These are phyloP conservation scores for Metarhizium brunneum DNA, from an alignment of 2,329 filamentous ascomycete genomes.

Conservation along the genomic window DNA sequence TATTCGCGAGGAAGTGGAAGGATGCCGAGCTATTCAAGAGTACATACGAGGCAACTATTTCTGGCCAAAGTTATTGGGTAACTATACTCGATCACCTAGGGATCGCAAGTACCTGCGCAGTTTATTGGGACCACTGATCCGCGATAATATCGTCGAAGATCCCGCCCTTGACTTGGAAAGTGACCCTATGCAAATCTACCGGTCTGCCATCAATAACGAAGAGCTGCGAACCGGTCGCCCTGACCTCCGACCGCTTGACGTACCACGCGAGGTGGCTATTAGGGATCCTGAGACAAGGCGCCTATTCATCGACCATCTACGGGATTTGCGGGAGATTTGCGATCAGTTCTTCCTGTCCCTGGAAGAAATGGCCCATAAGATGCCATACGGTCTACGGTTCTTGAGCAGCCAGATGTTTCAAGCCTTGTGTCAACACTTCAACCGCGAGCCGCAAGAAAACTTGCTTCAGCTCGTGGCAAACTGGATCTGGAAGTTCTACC, in stretches of 20 bases:
- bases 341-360: slow-evolving; percentile 79
- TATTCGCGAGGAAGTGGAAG: slow-evolving; percentile 76
- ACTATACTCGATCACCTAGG: slow-evolving; percentile 82
- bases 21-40: slow-evolving; percentile 65
- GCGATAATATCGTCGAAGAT: slow-evolving; percentile 89
- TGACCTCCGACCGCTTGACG: slow-evolving; percentile 71
- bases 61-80: slow-evolving; percentile 78
- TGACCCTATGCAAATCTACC: slow-evolving; percentile 95
- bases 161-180: slow-evolving; percentile 87
- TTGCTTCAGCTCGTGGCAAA: slow-evolving; percentile 77
- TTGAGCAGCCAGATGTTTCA: slow-evolving; percentile 81
- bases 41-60: slow-evolving; percentile 87
- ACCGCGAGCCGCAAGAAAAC: slow-evolving; percentile 65
- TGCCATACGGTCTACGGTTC: slow-evolving; percentile 90
- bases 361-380: slow-evolving; percentile 74
- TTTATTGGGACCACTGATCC: slow-evolving; percentile 73
- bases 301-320: slow-evolving; percentile 88
- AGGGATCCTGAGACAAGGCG: slow-evolving; percentile 86
- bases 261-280: slow-evolving; percentile 89
- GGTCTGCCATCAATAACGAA: slow-evolving; percentile 92
- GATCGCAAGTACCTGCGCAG: slow-evolving; percentile 90
- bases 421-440: slow-evolving; percentile 65
- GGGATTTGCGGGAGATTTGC: slow-evolving; percentile 87
- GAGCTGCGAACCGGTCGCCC: slow-evolving; percentile 84
- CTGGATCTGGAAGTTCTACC: slow-evolving; percentile 92